Evolutionary conservation across 768 basidiomycete genomes (phyloP).

Genomic region (Thelephora ganbajun): DNA sequence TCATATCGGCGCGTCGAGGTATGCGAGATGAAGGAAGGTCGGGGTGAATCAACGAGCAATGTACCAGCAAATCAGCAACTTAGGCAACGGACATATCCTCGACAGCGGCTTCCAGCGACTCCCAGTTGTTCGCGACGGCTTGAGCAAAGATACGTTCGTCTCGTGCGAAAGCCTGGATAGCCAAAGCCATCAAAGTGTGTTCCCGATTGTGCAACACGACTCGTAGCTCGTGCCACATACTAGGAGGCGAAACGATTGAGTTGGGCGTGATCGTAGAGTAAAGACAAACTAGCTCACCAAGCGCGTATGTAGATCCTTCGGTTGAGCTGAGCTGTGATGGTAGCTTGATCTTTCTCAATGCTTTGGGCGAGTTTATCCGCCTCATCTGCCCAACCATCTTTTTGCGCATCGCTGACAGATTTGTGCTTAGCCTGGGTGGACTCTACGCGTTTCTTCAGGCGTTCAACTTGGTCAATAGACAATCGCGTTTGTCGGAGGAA

Average conservation of each 20-base stretch:
- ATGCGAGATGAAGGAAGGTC: too few relatives aligned
- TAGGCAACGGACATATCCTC: conserved; percentile 67
- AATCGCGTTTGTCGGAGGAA: conserved; percentile 82
- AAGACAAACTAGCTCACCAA: conserved; percentile 35
- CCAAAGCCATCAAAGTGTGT: conserved; percentile 63
- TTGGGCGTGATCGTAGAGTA: neutral
- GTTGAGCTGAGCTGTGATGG: conserved; percentile 59
- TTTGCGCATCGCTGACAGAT: conserved; percentile 49
- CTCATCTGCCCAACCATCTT: conserved; percentile 79
- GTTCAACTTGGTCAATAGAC: conserved; percentile 78
- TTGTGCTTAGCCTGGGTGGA: conserved; percentile 64
- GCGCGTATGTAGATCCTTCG: conserved; percentile 80
- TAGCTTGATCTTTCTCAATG: conserved; percentile 79
- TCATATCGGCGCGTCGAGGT: too few relatives aligned
- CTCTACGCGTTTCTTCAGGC: conserved; percentile 78
- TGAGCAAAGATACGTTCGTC: conserved; percentile 63
- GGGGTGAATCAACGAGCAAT: too few relatives aligned
- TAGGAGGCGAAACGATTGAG: conserved; percentile 14
- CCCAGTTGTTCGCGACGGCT: conserved; percentile 58
- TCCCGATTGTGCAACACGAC: conserved; percentile 87
- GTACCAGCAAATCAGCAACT: too few relatives aligned
- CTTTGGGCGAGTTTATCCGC: conserved; percentile 56
- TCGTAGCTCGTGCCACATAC: conserved; percentile 94
- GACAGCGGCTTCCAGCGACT: conserved; percentile 51
- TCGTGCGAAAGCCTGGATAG: conserved; percentile 57